phyloP scores from a whole-genome alignment of 148 eudicot genomes.

The Diospyros lotus region DNA sequence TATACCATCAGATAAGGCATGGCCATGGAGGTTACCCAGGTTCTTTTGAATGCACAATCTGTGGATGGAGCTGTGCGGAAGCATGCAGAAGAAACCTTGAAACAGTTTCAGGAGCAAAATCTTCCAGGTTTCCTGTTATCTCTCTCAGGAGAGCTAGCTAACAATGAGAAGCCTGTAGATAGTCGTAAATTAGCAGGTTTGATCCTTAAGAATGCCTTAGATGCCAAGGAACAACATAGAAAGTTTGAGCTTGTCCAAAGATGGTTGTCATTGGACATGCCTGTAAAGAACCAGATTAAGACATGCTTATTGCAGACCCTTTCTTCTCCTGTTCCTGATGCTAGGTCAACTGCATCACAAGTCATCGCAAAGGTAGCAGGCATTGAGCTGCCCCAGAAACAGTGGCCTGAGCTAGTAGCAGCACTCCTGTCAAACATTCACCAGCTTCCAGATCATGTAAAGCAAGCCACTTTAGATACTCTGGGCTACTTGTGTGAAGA shows the following conservation, averaged over 20 bases:
- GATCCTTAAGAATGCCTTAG: conserved; percentile 87
- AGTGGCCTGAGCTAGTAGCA: conserved; percentile 86
- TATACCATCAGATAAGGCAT: conserved; percentile 30
- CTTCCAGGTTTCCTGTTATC: conserved; percentile 71
- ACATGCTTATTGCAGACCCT: conserved; percentile 78
- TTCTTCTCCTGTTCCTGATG: conserved; percentile 71
- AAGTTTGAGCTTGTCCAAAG: conserved; percentile 84
- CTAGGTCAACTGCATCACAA: conserved; percentile 93
- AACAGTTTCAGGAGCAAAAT: conserved; percentile 85
- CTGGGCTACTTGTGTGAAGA: conserved; percentile 95
- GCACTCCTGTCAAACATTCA: conserved; percentile 67
- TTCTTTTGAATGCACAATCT: conserved; percentile 86
- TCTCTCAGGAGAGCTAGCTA: conserved; percentile 87
- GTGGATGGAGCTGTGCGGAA: conserved; percentile 73
- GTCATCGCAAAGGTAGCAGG: conserved; percentile 97
- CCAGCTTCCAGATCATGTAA: conserved; percentile 85
- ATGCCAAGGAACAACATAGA: conserved; percentile 93
- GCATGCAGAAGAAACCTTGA: conserved; percentile 83
- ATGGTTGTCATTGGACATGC: conserved; percentile 77
- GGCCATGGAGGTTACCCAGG: conserved; percentile 88
- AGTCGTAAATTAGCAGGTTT: conserved; percentile 88
- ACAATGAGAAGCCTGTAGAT: conserved; percentile 78
- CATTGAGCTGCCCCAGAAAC: conserved; percentile 90
- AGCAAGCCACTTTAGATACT: conserved; percentile 91
- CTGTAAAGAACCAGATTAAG: conserved; percentile 75